Conservation (phyloP, 2,329 filamentous ascomycete species). For the Hymenoscyphus scutula region DNA sequence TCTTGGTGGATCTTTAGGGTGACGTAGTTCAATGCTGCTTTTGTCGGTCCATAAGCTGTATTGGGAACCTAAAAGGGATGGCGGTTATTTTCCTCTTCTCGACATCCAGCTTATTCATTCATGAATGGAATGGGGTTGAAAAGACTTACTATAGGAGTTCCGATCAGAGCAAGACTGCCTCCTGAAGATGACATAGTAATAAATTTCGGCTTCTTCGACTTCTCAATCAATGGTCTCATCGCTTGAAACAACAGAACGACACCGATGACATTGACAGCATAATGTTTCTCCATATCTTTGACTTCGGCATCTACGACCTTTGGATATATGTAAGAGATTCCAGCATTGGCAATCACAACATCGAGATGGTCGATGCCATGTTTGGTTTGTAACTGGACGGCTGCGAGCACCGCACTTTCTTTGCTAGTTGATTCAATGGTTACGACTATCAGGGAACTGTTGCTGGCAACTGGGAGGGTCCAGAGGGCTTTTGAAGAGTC, state of each 20-base stretch:
- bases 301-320: constrained; percentile 34
- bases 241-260: constrained; percentile 45
- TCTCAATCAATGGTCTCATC: constrained; percentile 39
- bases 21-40: constrained; percentile 38
- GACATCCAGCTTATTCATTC: not conserved
- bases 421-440: constrained; percentile 42
- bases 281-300: constrained; percentile 39
- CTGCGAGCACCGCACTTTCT: constrained; percentile 38
- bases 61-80: constrained; percentile 1
- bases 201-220: constrained; percentile 37
- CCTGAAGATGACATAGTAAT: constrained; percentile 35
- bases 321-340: constrained; percentile 38
- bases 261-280: constrained; percentile 44
- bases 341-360: constrained; percentile 52
- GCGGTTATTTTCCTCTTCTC: not conserved
- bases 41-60: constrained; percentile 43
- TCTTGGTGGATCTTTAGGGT: constrained; percentile 37
- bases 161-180: not conserved
- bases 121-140: no score
- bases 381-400: constrained; percentile 33
- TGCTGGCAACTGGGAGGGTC: constrained; percentile 18
- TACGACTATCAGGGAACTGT: constrained; percentile 42
- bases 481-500: constrained; percentile 33
- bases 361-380: constrained; percentile 44
- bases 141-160: not conserved